Percentiles rank a stretch among this genome's conserved stretches.
Conservation (phyloP, 148 eudicot species). For the Selenicereus undatus region DNA sequence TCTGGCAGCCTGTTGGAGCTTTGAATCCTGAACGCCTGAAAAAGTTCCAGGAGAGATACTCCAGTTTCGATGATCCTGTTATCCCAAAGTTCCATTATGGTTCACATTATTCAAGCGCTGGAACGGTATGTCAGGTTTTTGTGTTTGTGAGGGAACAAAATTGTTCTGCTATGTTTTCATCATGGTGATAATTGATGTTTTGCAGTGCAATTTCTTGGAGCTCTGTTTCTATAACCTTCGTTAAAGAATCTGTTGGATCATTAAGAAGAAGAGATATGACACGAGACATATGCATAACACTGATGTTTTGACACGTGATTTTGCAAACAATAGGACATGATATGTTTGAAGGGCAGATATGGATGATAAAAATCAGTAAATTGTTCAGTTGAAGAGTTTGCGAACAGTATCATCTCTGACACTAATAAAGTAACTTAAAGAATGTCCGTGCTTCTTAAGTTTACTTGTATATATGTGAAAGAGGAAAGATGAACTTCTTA, state of each 20-base stretch:
- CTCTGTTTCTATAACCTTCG: conserved; percentile 2
- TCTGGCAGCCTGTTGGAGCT: conserved; percentile 87
- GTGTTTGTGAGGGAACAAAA: neutral
- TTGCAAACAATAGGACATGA: neutral
- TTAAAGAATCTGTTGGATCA: neutral
- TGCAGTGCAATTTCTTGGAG: neutral
- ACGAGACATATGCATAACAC: neutral
- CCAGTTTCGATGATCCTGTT: conserved; percentile 84
- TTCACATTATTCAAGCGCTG: conserved; percentile 98
- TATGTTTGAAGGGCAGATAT: too few species aligned
- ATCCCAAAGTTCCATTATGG: conserved; percentile 98
- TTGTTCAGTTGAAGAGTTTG: too few species aligned
- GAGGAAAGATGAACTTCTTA: neutral
- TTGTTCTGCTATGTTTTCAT: conserved; percentile 13
- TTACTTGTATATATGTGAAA: neutral
- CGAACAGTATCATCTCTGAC: too few species aligned
- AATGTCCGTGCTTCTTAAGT: neutral
- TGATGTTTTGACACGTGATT: neutral
- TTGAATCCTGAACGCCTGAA: conserved; percentile 72
- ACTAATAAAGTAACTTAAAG: neutral
- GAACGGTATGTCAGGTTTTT: conserved; percentile 50
- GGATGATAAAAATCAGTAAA: too few species aligned
- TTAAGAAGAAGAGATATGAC: neutral
- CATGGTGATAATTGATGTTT: too few species aligned
- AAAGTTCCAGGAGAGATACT: conserved; percentile 93